Percentiles rank a stretch among this genome's conserved stretches.
Evolutionary conservation across 2,329 filamentous ascomycete species (phyloP).

Genomic region (Beauveria sp.): DNA sequence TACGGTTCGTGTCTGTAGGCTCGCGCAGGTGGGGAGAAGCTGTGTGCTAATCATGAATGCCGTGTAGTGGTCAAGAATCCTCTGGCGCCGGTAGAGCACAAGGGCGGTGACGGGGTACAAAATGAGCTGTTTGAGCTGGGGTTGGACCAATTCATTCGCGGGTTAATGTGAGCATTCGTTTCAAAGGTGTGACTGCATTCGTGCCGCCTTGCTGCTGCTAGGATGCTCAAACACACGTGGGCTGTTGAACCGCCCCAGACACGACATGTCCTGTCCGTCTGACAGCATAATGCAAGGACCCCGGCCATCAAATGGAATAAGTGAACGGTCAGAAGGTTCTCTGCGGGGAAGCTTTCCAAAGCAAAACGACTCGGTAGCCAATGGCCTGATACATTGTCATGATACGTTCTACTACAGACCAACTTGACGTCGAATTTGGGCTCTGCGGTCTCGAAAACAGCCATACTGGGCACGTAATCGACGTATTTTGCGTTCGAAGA

Average conservation of each 20-base stretch:
- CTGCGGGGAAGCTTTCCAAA: background rate
- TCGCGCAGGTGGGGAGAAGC: background rate
- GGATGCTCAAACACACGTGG: background rate
- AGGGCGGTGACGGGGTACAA: constrained; percentile 59
- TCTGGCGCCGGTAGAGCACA: constrained; percentile 60
- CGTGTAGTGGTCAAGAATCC: constrained; percentile 61
- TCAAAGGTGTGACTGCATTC: background rate
- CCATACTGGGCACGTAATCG: no score
- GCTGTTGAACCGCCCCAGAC: background rate
- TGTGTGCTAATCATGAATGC: background rate
- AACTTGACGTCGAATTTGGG: no score
- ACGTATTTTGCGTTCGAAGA: no score
- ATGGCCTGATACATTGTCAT: no score
- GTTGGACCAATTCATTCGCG: constrained; percentile 69
- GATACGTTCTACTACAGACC: no score
- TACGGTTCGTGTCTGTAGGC: constrained; percentile 56
- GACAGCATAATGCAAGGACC: background rate
- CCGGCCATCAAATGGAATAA: background rate
- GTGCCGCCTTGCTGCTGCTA: background rate
- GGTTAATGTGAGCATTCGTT: constrained; percentile 42
- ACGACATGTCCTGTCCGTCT: background rate
- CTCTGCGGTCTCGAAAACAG: no score
- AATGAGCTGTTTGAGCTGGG: constrained; percentile 66
- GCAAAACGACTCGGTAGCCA: background rate
- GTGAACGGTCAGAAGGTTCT: background rate